Conservation (phyloP, 2,329 filamentous ascomycete genomes). For the Claviceps spartinae region DNA sequence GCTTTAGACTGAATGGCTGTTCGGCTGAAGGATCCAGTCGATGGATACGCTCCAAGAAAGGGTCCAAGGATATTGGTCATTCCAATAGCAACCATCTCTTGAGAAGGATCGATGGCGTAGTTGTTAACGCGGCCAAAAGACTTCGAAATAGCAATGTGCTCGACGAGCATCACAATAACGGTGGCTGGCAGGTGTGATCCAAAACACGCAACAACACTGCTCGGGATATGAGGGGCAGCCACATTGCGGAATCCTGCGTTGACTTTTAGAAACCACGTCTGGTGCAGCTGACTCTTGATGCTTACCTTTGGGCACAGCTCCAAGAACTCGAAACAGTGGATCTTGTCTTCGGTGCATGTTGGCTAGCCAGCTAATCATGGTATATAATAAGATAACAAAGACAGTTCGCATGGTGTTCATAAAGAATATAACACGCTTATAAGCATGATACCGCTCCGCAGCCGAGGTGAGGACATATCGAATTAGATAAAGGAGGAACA, state of each 20-base stretch:
- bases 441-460: slow-evolving; percentile 55
- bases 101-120: slow-evolving; percentile 88
- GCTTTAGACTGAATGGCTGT: slow-evolving; percentile 97
- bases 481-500: slow-evolving; percentile 64
- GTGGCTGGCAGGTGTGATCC: slow-evolving; percentile 63
- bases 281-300: background rate
- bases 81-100: slow-evolving; percentile 90
- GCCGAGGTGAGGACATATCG: slow-evolving; percentile 49
- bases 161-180: slow-evolving; percentile 88
- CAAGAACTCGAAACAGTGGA: slow-evolving; percentile 61
- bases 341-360: slow-evolving; percentile 54
- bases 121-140: slow-evolving; percentile 94
- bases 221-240: slow-evolving; percentile 55
- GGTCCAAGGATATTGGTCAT: slow-evolving; percentile 81
- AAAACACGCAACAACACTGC: slow-evolving; percentile 53
- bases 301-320: slow-evolving; percentile 56
- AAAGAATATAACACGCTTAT: slow-evolving; percentile 74
- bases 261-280: background rate
- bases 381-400: slow-evolving; percentile 86
- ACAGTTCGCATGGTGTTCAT: slow-evolving; percentile 78
- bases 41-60: slow-evolving; percentile 82
- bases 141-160: slow-evolving; percentile 94
- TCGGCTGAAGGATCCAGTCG: slow-evolving; percentile 89
- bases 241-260: slow-evolving; percentile 61
- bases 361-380: slow-evolving; percentile 73